Conservation (phyloP, 2,329 filamentous ascomycete genomes). For the Polytolypa hystricis region DNA sequence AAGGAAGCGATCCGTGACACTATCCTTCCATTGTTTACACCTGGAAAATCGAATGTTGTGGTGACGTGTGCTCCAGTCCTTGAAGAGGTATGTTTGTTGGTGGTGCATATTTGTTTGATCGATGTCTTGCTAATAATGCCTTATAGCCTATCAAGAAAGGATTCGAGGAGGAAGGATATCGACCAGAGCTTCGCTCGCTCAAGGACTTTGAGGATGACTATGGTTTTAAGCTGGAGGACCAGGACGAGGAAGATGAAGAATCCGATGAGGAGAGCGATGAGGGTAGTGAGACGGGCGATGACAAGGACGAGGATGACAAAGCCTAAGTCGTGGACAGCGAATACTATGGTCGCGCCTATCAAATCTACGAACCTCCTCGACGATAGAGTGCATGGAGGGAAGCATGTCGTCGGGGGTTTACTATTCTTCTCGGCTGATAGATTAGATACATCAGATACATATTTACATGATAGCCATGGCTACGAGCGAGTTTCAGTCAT, state of each 20-base stretch:
- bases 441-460: no score
- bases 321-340: no score
- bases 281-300: slow-evolving; percentile 36
- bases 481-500: no score
- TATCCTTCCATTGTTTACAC: slow-evolving; percentile 68
- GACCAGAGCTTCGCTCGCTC: slow-evolving; percentile 60
- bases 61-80: slow-evolving; percentile 80
- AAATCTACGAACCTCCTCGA: no score
- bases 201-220: slow-evolving; percentile 84
- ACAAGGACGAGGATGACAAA: slow-evolving; percentile 35
- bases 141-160: slow-evolving; percentile 60
- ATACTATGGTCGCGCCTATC: no score
- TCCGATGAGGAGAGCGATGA: slow-evolving; percentile 48
- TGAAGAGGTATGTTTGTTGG: slow-evolving; percentile 53
- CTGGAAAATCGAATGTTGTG: slow-evolving; percentile 71
- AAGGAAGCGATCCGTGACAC: slow-evolving; percentile 61
- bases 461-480: no score
- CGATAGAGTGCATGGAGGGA: no score
- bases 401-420: no score
- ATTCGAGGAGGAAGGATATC: slow-evolving; percentile 67
- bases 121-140: slow-evolving; percentile 14
- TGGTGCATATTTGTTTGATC: slow-evolving; percentile 4
- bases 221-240: slow-evolving; percentile 56
- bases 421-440: no score
- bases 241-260: slow-evolving; percentile 48